Conservation (phyloP, 2,329 filamentous ascomycete genomes). For the Pseudogymnoascus sp. region DNA sequence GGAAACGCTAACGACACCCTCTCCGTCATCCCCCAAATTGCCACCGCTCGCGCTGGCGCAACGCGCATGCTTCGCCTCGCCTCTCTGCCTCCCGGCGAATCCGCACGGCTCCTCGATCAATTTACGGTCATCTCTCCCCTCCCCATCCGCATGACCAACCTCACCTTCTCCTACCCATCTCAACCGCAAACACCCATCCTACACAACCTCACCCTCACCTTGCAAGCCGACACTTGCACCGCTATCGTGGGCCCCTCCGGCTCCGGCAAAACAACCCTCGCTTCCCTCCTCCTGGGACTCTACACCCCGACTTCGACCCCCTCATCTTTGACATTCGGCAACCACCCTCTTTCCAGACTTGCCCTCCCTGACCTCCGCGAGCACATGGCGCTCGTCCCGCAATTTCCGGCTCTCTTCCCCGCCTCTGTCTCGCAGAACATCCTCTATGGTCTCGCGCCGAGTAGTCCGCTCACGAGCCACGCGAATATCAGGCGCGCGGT, state of each 20-base stretch:
- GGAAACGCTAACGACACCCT: slow-evolving; percentile 63
- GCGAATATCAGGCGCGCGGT: slow-evolving; percentile 36
- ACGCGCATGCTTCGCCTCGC: slow-evolving; percentile 64
- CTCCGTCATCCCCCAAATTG: slow-evolving; percentile 71
- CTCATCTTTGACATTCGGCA: slow-evolving; percentile 32
- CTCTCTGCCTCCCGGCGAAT: slow-evolving; percentile 39
- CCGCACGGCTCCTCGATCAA: neutral
- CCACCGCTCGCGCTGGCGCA: slow-evolving; percentile 63
- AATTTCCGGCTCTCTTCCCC: slow-evolving; percentile 25
- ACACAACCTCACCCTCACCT: slow-evolving; percentile 51
- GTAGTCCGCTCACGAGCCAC: slow-evolving; percentile 41
- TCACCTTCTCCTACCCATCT: slow-evolving; percentile 62
- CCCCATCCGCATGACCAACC: slow-evolving; percentile 16
- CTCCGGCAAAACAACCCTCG: slow-evolving; percentile 80
- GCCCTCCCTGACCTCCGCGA: slow-evolving; percentile 23
- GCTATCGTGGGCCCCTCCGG: slow-evolving; percentile 80
- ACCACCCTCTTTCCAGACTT: slow-evolving; percentile 29
- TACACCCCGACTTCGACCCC: slow-evolving; percentile 41
- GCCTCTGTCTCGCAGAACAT: slow-evolving; percentile 38
- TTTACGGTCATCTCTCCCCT: neutral
- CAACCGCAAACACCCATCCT: slow-evolving; percentile 47
- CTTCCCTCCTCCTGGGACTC: slow-evolving; percentile 64
- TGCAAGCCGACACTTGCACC: slow-evolving; percentile 56
- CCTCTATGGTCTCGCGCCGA: slow-evolving; percentile 52
- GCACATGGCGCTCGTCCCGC: slow-evolving; percentile 22